A percentile compares a stretch with the other conserved stretches of the same genome.
These are phyloP conservation scores for Fusarium acutatum DNA, from an alignment of 2,329 filamentous ascomycete genomes.

Conservation along the genomic window DNA sequence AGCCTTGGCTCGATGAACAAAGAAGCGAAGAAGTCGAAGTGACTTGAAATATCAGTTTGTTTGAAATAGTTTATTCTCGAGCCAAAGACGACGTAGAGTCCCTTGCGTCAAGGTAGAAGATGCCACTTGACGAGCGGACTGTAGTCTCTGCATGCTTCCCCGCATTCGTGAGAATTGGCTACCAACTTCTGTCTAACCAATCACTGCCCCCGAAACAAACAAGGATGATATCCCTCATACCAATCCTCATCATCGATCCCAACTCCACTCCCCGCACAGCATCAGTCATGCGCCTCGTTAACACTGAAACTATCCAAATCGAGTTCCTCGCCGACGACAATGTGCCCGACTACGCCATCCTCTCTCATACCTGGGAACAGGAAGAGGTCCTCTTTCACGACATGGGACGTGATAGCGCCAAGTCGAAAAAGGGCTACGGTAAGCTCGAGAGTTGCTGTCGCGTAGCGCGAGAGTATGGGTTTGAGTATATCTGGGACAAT, in stretches of 20 bases:
- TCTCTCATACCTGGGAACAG: constrained; percentile 7
- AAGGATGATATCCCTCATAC: too few relatives aligned
- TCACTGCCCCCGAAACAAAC: too few relatives aligned
- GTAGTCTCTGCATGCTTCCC: too few relatives aligned
- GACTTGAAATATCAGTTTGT: background rate
- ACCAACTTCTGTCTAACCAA: too few relatives aligned
- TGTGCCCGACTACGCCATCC: constrained; percentile 4
- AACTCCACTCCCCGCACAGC: too few relatives aligned
- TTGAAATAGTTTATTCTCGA: accelerated
- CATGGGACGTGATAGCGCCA: background rate
- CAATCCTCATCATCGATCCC: too few relatives aligned
- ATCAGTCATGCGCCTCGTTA: constrained; percentile 37
- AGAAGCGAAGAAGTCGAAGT: too few relatives aligned
- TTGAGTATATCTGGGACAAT: constrained; percentile 27
- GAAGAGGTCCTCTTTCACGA: constrained; percentile 18
- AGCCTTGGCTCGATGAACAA: background rate
- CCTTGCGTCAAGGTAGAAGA: too few relatives aligned
- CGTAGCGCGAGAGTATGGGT: background rate
- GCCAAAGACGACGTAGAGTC: too few relatives aligned
- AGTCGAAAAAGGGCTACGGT: background rate
- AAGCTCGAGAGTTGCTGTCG: constrained; percentile 23
- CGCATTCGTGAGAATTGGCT: too few relatives aligned
- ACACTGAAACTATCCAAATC: background rate
- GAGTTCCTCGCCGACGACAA: background rate
- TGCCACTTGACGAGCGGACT: too few relatives aligned